Evolutionary conservation across 1,284 basidiomycete species (phyloP).

Genomic region (Takashimella koratensis): DNA sequence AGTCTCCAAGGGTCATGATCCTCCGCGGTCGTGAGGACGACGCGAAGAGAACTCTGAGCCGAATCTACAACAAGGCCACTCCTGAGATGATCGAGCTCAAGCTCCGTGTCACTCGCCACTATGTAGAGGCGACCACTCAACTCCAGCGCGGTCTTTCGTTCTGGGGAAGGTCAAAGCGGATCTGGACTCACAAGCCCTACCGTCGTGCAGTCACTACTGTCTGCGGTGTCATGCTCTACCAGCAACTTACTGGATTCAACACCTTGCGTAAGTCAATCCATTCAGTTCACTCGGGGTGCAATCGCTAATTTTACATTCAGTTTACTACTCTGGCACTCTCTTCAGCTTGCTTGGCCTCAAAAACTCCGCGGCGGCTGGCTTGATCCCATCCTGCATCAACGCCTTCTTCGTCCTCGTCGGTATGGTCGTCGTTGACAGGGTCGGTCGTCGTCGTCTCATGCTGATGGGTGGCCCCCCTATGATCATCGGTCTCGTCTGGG

Average conservation of each 20-base stretch:
- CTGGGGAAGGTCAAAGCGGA: conserved; percentile 6
- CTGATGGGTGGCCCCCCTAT: conserved; percentile 39
- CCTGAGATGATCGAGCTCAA: conserved; percentile 43
- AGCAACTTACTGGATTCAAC: conserved; percentile 53
- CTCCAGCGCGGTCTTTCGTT: conserved; percentile 11
- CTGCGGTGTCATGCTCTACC: conserved; percentile 53
- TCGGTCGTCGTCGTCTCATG: conserved; percentile 41
- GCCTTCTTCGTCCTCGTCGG: conserved; percentile 40
- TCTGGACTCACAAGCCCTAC: conserved; percentile 18
- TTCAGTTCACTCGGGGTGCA: no score
- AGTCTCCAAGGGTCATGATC: conserved; percentile 45
- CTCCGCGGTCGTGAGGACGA: conserved; percentile 30
- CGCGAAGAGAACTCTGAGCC: conserved; percentile 30
- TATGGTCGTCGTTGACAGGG: conserved; percentile 40
- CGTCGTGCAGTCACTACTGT: conserved; percentile 57
- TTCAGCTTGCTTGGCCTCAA: conserved; percentile 37
- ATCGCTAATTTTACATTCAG: no score
- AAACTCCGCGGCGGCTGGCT: conserved; percentile 38
- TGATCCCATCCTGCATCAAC: conserved; percentile 43
- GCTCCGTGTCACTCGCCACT: conserved; percentile 40
- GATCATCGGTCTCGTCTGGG: conserved; percentile 40
- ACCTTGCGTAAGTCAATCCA: conserved; percentile 41
- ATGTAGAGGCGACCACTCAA: conserved; percentile 26
- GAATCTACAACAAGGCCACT: conserved; percentile 33
- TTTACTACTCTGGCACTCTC: conserved; percentile 45